phyloP scores from a whole-genome alignment of 1,139 yeast species.

The Scheffersomyces lignicola region DNA sequence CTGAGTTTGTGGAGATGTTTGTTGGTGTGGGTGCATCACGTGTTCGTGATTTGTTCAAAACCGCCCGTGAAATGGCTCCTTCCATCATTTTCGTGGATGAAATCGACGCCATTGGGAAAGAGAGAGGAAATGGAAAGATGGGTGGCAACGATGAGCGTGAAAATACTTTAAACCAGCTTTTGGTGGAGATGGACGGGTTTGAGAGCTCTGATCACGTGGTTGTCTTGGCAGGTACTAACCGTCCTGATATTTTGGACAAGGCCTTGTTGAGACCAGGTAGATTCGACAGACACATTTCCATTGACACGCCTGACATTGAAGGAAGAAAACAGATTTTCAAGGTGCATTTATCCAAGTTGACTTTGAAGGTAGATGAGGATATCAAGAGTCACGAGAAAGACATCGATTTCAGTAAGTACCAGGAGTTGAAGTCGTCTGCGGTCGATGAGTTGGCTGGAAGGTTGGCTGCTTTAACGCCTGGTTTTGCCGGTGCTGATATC shows the following conservation, averaged over 20 bases:
- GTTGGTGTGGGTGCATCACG: conserved; percentile 84
- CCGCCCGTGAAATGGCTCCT: conserved; percentile 81
- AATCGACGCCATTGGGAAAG: conserved; percentile 84
- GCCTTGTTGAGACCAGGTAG: conserved; percentile 83
- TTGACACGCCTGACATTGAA: conserved; percentile 75
- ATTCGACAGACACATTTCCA: conserved; percentile 73
- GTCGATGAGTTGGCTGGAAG: conserved; percentile 66
- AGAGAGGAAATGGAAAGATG: conserved; percentile 64
- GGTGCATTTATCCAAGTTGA: conserved; percentile 64
- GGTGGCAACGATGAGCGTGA: conserved; percentile 82
- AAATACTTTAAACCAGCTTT: conserved; percentile 72
- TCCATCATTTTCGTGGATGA: conserved; percentile 80
- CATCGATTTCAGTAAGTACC: conserved; percentile 49
- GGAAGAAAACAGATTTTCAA: conserved; percentile 76
- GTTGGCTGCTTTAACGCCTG: conserved; percentile 78
- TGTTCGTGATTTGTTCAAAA: conserved; percentile 77
- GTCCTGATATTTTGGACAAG: conserved; percentile 75
- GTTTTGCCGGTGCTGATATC: conserved; percentile 84
- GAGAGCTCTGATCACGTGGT: conserved; percentile 74
- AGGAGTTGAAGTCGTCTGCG: conserved; percentile 47
- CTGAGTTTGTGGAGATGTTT: conserved; percentile 80
- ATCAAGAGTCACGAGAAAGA: conserved; percentile 40
- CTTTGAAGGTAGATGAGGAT: conserved; percentile 41
- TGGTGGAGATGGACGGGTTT: conserved; percentile 87
- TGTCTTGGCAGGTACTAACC: conserved; percentile 79